A percentile compares a stretch with the other conserved stretches of the same genome.
phyloP scores from a whole-genome alignment of 2,329 filamentous ascomycete species.

The Teratosphaeria gauchensis region DNA sequence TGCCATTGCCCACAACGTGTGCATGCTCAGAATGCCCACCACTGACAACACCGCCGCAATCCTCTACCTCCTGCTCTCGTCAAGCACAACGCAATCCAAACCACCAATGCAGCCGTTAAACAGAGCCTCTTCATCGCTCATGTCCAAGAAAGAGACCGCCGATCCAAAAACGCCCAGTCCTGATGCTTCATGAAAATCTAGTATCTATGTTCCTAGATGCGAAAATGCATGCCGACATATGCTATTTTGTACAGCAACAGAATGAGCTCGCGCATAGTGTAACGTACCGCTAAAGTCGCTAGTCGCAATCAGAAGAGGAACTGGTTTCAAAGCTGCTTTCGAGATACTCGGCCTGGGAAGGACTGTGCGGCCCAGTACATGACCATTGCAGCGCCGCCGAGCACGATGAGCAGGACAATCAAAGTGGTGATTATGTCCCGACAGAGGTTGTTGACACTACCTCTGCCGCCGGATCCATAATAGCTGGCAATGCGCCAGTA shows the following conservation, averaged over 20 bases:
- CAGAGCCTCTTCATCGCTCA: background rate
- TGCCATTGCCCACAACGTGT: background rate
- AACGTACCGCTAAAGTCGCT: background rate
- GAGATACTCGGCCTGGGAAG: background rate
- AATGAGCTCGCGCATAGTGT: background rate
- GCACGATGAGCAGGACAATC: background rate
- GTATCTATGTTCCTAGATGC: background rate
- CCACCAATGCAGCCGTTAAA: background rate
- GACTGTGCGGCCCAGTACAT: background rate
- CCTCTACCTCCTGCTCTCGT: background rate
- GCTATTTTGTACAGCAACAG: background rate
- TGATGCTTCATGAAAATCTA: background rate
- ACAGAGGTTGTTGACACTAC: background rate
- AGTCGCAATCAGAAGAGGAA: background rate
- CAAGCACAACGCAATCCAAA: background rate
- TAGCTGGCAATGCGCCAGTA: background rate
- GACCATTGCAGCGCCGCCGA: background rate
- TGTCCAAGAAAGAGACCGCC: background rate
- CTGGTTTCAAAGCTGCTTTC: background rate
- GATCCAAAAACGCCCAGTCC: background rate
- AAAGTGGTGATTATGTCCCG: background rate
- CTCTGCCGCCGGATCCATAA: background rate
- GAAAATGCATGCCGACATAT: background rate
- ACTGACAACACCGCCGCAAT: background rate
- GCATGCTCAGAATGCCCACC: background rate